Evolutionary conservation across 2,329 filamentous ascomycete genomes (phyloP).

Genomic region (Clonostachys byssicola): DNA sequence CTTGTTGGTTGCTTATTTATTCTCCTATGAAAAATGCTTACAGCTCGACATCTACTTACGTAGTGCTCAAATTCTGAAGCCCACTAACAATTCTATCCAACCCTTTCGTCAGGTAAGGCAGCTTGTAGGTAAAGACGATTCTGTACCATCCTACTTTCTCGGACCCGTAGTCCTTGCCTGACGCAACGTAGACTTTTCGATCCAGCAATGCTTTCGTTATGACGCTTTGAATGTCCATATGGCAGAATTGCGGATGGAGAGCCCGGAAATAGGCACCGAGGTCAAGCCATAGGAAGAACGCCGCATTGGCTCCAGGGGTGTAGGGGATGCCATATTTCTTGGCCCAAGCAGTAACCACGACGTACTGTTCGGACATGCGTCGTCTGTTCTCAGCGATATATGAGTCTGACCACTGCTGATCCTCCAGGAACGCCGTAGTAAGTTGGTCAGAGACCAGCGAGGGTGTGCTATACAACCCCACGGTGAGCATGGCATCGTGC

Average conservation of each 20-base stretch:
- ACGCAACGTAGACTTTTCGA: constrained; percentile 26
- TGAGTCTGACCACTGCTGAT: constrained; percentile 32
- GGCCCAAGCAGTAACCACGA: constrained; percentile 26
- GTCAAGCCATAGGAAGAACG: constrained; percentile 51
- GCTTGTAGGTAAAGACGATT: constrained; percentile 28
- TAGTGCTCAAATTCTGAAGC: no score
- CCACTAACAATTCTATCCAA: constrained; percentile 4
- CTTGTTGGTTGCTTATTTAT: no score
- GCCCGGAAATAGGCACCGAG: constrained; percentile 26
- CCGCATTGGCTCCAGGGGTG: constrained; percentile 41
- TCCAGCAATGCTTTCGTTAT: constrained; percentile 19
- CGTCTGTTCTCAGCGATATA: constrained; percentile 38
- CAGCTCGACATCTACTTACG: no score
- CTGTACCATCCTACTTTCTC: constrained; percentile 31
- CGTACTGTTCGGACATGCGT: constrained; percentile 31
- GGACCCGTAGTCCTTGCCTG: constrained; percentile 26
- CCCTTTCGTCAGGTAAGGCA: constrained; percentile 18
- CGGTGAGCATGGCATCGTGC: constrained; percentile 25
- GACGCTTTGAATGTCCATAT: constrained; percentile 12
- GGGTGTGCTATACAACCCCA: constrained; percentile 34
- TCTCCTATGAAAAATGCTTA: no score
- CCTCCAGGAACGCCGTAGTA: constrained; percentile 34
- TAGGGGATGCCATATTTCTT: constrained; percentile 35
- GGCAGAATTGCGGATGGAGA: constrained; percentile 6
- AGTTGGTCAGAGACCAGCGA: constrained; percentile 37